Conservation (phyloP, 2,329 filamentous ascomycete genomes). For the Berkeleyomyces rouxiae region DNA sequence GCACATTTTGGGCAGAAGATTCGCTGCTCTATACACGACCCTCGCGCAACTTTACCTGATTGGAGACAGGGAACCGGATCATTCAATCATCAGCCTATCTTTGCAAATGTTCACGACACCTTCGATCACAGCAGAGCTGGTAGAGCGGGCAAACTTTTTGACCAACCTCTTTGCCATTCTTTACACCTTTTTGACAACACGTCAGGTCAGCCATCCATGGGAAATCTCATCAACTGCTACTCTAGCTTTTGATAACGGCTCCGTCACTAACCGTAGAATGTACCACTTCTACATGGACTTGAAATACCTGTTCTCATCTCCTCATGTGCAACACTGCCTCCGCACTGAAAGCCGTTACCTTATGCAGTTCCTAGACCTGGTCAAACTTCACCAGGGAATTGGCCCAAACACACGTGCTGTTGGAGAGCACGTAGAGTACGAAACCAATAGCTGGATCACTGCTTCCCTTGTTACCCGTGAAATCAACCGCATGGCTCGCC, state of each 20-base stretch:
- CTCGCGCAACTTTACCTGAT: conserved; percentile 90
- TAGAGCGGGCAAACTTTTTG: conserved; percentile 87
- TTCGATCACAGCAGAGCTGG: conserved; percentile 88
- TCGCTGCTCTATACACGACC: conserved; percentile 85
- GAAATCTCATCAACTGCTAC: conserved; percentile 75
- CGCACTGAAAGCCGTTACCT: conserved; percentile 74
- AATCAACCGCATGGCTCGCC: conserved; percentile 80
- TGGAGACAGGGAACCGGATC: conserved; percentile 87
- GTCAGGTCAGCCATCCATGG: conserved; percentile 87
- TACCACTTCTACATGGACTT: conserved; percentile 96
- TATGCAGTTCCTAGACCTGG: conserved; percentile 84
- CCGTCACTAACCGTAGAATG: conserved; percentile 85
- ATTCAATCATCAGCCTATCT: conserved; percentile 96
- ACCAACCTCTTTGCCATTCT: conserved; percentile 91
- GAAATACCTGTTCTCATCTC: conserved; percentile 75
- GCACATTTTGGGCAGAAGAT: conserved; percentile 76
- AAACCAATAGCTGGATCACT: conserved; percentile 95
- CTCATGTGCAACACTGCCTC: conserved; percentile 73
- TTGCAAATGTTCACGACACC: conserved; percentile 93
- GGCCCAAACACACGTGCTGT: conserved; percentile 83
- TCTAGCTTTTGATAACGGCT: conserved; percentile 82
- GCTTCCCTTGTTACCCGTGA: conserved; percentile 87
- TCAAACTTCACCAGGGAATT: conserved; percentile 92
- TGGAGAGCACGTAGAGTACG: conserved; percentile 93
- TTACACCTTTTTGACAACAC: conserved; percentile 90